Percentiles rank a stretch among this genome's conserved stretches.
These are phyloP conservation scores for Colletotrichum sp. DNA, from an alignment of 2,329 filamentous ascomycete genomes.

Conservation along the genomic window DNA sequence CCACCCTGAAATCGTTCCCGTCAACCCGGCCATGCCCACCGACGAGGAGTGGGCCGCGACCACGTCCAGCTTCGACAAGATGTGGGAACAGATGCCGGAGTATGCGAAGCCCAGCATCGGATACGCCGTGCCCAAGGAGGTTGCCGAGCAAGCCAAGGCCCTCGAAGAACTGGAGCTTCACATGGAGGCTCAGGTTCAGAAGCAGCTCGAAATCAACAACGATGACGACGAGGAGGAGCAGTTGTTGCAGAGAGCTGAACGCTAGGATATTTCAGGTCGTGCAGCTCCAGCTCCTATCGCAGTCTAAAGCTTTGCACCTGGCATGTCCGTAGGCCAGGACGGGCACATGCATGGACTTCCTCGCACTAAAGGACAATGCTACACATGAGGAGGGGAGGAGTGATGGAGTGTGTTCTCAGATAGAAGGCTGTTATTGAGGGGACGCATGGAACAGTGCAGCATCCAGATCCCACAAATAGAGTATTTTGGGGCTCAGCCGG, in stretches of 20 bases:
- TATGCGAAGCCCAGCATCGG: constrained; percentile 32
- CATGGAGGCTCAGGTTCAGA: neutral
- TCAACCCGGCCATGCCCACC: constrained; percentile 17
- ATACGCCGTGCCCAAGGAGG: neutral
- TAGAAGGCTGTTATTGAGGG: neutral
- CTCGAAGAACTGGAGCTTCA: neutral
- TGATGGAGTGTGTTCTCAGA: neutral
- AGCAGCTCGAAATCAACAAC: neutral
- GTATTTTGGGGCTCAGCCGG: neutral
- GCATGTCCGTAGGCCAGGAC: neutral
- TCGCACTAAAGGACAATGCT: too few relatives aligned
- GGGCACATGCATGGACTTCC: neutral
- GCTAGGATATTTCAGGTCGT: neutral
- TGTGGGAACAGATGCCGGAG: constrained; percentile 35
- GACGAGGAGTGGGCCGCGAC: constrained; percentile 11
- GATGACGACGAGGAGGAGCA: neutral
- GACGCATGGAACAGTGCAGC: neutral
- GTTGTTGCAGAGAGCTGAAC: neutral
- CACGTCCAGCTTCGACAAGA: constrained; percentile 25
- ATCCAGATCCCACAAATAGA: neutral
- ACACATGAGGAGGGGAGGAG: neutral
- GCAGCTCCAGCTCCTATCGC: neutral
- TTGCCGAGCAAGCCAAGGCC: neutral
- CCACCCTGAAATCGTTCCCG: constrained; percentile 43
- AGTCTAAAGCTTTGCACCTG: neutral